Conservation (phyloP, 2,329 filamentous ascomycete species). For the Chaetoscypha palmicola region DNA sequence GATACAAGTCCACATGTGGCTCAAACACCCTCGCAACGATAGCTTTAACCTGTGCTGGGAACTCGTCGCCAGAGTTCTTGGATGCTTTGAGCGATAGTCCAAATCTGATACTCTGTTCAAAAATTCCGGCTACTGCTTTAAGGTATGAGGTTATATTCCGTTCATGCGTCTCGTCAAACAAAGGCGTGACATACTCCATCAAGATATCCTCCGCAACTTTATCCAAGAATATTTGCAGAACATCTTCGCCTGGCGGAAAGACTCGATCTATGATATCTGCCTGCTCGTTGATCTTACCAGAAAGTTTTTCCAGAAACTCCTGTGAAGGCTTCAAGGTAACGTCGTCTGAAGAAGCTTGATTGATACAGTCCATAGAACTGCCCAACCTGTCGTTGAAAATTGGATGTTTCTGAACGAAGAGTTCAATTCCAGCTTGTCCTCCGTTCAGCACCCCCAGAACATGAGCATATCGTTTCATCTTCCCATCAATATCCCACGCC, state of each 20-base stretch:
- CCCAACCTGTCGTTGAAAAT: constrained; percentile 69
- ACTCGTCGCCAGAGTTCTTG: constrained; percentile 51
- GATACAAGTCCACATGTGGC: constrained; percentile 86
- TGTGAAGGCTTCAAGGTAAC: constrained; percentile 75
- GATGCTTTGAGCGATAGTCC: constrained; percentile 63
- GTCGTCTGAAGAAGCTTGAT: constrained; percentile 55
- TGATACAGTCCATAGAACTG: constrained; percentile 75
- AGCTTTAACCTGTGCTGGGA: constrained; percentile 57
- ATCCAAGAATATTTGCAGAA: constrained; percentile 73
- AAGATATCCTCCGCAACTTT: constrained; percentile 77
- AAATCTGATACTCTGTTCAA: constrained; percentile 78
- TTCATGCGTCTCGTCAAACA: constrained; percentile 83
- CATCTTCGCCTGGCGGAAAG: constrained; percentile 63
- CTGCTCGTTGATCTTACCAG: constrained; percentile 75
- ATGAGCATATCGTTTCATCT: constrained; percentile 83
- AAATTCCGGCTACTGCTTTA: constrained; percentile 78
- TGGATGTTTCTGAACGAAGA: constrained; percentile 84
- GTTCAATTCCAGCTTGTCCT: constrained; percentile 68
- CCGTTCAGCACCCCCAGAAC: constrained; percentile 79
- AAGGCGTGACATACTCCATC: constrained; percentile 73
- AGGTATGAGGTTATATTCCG: constrained; percentile 70
- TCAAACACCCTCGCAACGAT: constrained; percentile 73
- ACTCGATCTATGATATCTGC: constrained; percentile 71
- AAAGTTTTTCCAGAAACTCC: constrained; percentile 69
- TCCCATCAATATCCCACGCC: constrained; percentile 77